phyloP scores from a whole-genome alignment of 352 stramenopile genomes.

The Phytophthora brassicae region DNA sequence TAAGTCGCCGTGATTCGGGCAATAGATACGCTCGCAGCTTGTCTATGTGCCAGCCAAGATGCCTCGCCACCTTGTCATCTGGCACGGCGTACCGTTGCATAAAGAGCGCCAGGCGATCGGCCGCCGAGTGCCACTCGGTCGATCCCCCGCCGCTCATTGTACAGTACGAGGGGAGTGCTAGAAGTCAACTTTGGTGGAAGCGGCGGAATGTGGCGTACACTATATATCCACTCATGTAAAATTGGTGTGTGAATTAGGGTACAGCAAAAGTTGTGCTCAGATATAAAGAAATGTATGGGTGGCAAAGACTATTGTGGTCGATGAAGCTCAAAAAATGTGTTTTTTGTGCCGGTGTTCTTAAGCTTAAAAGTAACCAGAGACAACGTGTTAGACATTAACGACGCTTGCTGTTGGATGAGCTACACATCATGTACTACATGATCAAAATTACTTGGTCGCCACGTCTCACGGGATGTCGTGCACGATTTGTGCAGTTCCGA shows the following conservation, averaged over 20 bases:
- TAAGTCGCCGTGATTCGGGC: constrained; percentile 41
- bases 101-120: constrained; percentile 61
- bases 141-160: constrained; percentile 36
- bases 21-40: constrained; percentile 56
- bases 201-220: constrained; percentile 26
- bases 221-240: constrained; percentile 9
- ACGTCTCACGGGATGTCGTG: constrained; percentile 27
- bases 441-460: constrained; percentile 5
- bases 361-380: too few species aligned
- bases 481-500: constrained; percentile 15
- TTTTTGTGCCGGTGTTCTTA: constrained; percentile 1
- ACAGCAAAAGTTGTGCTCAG: not conserved
- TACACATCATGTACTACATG: too few species aligned
- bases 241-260: constrained; percentile 1
- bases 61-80: constrained; percentile 43
- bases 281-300: constrained; percentile 4
- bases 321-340: not conserved
- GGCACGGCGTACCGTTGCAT: constrained; percentile 58
- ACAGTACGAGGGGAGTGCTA: constrained; percentile 21
- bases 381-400: too few species aligned
- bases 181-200: constrained; percentile 23
- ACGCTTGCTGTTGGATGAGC: not conserved
- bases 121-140: constrained; percentile 35
- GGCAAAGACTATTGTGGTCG: constrained; percentile 11
- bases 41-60: constrained; percentile 57